phyloP scores from a whole-genome alignment of 495 filamentous ascomycete species.

The Acidiella bohemica region DNA sequence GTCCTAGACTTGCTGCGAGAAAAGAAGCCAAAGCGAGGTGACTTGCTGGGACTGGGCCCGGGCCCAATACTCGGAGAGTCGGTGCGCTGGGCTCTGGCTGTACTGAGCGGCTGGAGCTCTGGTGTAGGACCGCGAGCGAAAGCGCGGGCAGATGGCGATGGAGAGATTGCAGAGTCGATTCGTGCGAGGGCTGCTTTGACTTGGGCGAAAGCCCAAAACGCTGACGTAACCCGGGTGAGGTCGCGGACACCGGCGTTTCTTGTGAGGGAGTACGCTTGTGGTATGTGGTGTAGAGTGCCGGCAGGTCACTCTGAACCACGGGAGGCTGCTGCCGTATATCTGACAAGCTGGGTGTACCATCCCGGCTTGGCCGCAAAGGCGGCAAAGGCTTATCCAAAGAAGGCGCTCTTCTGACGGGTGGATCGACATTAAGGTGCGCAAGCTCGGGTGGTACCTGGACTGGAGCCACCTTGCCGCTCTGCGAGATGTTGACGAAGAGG shows the following conservation, averaged over 20 bases:
- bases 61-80: slow-evolving; percentile 13
- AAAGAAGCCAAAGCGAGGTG: slow-evolving; percentile 61
- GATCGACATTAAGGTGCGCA: slow-evolving; percentile 28
- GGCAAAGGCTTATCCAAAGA: slow-evolving; percentile 14
- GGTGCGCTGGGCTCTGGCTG: neutral
- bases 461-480: too few relatives aligned
- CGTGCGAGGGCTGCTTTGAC: slow-evolving; percentile 28
- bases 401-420: slow-evolving; percentile 1
- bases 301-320: slow-evolving; percentile 66
- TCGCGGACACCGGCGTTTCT: slow-evolving; percentile 16
- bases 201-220: slow-evolving; percentile 24
- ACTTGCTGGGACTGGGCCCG: slow-evolving; percentile 27
- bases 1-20: slow-evolving; percentile 58
- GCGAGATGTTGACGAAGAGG: too few relatives aligned
- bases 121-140: slow-evolving; percentile 22
- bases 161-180: slow-evolving; percentile 16
- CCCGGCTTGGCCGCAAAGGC: slow-evolving; percentile 55
- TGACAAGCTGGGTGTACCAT: slow-evolving; percentile 58
- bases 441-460: slow-evolving; percentile 29
- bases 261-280: slow-evolving; percentile 26
- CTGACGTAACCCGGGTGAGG: slow-evolving; percentile 12
- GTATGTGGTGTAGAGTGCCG: slow-evolving; percentile 34
- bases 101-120: slow-evolving; percentile 7
- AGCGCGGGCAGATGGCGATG: slow-evolving; percentile 11
- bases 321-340: slow-evolving; percentile 46